phyloP scores from a whole-genome alignment of 306 rosid species.

The Arachis hypogaea region DNA sequence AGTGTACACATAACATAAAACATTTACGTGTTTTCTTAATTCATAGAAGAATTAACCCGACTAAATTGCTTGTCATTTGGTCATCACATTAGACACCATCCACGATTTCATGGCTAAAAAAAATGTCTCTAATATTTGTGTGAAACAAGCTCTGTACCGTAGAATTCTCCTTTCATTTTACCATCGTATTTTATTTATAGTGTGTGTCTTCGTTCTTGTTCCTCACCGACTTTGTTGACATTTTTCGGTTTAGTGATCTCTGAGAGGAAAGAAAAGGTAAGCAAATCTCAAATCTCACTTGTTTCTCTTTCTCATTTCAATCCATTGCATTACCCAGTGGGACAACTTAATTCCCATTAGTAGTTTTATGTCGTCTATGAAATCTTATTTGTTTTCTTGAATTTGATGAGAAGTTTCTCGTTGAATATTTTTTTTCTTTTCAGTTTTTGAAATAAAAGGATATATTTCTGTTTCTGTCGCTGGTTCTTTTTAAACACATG shows the following conservation, averaged over 20 bases:
- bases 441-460: no score
- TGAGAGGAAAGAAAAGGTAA: constrained; percentile 31
- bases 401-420: not conserved
- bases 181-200: not conserved
- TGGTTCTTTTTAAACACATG: no score
- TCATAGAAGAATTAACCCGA: no score
- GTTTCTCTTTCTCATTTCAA: constrained; percentile 21
- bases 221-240: constrained; percentile 36
- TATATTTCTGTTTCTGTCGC: no score
- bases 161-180: not conserved
- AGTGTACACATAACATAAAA: no score
- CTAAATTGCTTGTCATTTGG: no score
- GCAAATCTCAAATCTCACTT: constrained; percentile 30
- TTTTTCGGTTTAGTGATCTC: constrained; percentile 5
- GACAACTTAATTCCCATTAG: not conserved
- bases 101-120: no score
- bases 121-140: no score
- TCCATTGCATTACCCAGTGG: constrained; percentile 12
- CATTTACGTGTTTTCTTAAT: no score
- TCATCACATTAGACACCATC: no score
- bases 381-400: constrained; percentile 2
- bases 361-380: not conserved
- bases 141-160: no score
- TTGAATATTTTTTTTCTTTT: no score
- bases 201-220: not conserved